Conservation (phyloP, 768 basidiomycete species). For the Hypsizygus marmoreus region DNA sequence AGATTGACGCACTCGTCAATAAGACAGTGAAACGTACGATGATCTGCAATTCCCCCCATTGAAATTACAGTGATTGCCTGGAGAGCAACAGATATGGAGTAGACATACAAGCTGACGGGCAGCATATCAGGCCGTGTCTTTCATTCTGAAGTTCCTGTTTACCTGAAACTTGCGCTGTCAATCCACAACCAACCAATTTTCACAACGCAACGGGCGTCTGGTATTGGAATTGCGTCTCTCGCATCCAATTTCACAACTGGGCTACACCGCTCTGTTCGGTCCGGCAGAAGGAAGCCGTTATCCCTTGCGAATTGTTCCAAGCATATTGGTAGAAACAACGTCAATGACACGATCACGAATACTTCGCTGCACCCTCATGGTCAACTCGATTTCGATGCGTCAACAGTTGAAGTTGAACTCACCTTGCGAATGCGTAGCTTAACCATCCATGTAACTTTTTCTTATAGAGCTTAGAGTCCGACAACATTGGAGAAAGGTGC, state of each 20-base stretch:
- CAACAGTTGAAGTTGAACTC: conserved; percentile 1
- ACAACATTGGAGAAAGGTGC: conserved; percentile 12
- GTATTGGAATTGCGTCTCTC: conserved; percentile 10
- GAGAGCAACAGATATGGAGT: conserved; percentile 84
- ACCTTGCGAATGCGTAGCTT: conserved; percentile 86
- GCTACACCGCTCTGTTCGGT: conserved; percentile 62
- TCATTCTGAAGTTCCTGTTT: conserved; percentile 11
- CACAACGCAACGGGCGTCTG: conserved; percentile 68
- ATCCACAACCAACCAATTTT: conserved; percentile 84
- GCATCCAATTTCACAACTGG: conserved; percentile 18
- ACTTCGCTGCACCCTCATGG: conserved; percentile 61
- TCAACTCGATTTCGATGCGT: background rate
- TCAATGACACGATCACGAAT: conserved; percentile 79
- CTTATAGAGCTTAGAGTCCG: conserved; percentile 27
- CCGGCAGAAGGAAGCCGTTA: conserved; percentile 79
- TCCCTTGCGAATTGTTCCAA: conserved; percentile 89
- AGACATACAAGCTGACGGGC: conserved; percentile 75
- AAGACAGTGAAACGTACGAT: conserved; percentile 55
- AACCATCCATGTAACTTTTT: conserved; percentile 73
- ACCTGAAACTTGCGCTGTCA: conserved; percentile 93
- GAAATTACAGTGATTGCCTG: conserved; percentile 96
- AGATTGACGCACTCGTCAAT: background rate
- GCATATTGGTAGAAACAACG: conserved; percentile 81
- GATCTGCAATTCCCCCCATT: conserved; percentile 89
- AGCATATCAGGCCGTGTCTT: too few species aligned